These are phyloP conservation scores for Starmerella bombicola DNA, from an alignment of 805 yeast genomes.

Conservation along the genomic window DNA sequence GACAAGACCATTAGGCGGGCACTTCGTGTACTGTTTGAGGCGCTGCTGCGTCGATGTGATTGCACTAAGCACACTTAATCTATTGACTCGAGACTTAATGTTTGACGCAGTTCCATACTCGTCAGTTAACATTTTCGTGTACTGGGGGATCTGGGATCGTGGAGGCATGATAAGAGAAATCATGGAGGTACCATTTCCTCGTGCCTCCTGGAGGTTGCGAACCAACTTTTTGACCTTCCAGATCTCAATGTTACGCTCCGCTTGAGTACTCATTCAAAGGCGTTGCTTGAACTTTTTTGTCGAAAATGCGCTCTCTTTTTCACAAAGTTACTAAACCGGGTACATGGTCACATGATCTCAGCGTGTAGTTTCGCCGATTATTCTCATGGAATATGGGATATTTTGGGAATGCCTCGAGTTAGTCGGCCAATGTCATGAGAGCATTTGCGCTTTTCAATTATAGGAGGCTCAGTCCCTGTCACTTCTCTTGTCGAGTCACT, in stretches of 20 bases:
- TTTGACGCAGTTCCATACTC: slow-evolving; percentile 98
- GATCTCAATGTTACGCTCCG: slow-evolving; percentile 94
- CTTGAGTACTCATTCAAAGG: slow-evolving; percentile 46
- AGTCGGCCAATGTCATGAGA: no score
- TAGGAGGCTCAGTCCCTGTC: no score
- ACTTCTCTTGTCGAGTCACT: no score
- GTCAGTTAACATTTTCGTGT: slow-evolving; percentile 85
- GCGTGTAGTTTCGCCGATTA: no score
- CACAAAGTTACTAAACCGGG: no score
- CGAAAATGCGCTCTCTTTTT: no score
- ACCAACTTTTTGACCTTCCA: slow-evolving; percentile 96
- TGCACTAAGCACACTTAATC: slow-evolving; percentile 89
- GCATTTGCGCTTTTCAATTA: no score
- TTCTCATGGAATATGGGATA: no score
- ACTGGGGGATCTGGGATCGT: slow-evolving; percentile 78
- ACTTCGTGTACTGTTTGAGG: slow-evolving; percentile 72
- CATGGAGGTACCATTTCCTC: slow-evolving; percentile 99
- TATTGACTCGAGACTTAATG: slow-evolving; percentile 93
- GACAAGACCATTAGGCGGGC: slow-evolving; percentile 92
- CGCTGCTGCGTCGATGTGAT: slow-evolving; percentile 97
- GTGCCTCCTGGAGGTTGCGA: slow-evolving; percentile 74
- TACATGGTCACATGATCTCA: no score
- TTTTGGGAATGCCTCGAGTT: no score
- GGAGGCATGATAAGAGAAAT: slow-evolving; percentile 94
- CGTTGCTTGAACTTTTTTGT: no score